Conservation (phyloP, 2,329 filamentous ascomycete species). For the Trichoderma harzianum region DNA sequence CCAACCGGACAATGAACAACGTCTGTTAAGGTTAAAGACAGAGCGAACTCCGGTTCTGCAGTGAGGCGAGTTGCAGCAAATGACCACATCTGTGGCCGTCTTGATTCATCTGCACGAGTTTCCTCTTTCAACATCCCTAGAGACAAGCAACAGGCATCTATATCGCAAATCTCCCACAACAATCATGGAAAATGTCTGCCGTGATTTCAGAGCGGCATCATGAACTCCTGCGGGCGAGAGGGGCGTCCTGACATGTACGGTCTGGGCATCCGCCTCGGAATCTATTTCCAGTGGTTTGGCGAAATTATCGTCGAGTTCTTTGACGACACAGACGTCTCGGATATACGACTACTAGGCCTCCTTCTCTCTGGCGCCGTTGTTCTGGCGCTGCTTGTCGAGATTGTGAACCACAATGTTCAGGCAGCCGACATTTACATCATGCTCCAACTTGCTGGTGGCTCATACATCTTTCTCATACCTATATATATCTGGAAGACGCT, state of each 20-base stretch:
- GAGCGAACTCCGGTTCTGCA: not conserved
- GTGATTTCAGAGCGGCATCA: not conserved
- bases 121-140: not conserved
- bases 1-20: not conserved
- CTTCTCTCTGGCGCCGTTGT: slow-evolving; percentile 29
- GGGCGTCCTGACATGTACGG: slow-evolving; percentile 34
- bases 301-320: slow-evolving; percentile 32
- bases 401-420: slow-evolving; percentile 23
- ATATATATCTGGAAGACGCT: slow-evolving; percentile 33
- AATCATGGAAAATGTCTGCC: not conserved
- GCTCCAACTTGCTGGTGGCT: slow-evolving; percentile 26
- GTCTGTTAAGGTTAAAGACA: not conserved
- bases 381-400: slow-evolving; percentile 30
- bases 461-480: slow-evolving; percentile 35
- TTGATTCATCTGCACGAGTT: not conserved
- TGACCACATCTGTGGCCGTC: slow-evolving; percentile 18
- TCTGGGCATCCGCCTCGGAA: slow-evolving; percentile 33
- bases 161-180: not conserved
- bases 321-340: slow-evolving; percentile 27
- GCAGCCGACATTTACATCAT: slow-evolving; percentile 14
- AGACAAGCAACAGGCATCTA: not conserved
- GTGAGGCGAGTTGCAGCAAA: slow-evolving; percentile 13
- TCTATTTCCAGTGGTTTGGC: slow-evolving; percentile 38
- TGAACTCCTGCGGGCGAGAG: slow-evolving; percentile 27
- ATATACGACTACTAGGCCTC: slow-evolving; percentile 33